Evolutionary conservation across 768 basidiomycete genomes (phyloP).

Genomic region (Pulveroboletus sp.): DNA sequence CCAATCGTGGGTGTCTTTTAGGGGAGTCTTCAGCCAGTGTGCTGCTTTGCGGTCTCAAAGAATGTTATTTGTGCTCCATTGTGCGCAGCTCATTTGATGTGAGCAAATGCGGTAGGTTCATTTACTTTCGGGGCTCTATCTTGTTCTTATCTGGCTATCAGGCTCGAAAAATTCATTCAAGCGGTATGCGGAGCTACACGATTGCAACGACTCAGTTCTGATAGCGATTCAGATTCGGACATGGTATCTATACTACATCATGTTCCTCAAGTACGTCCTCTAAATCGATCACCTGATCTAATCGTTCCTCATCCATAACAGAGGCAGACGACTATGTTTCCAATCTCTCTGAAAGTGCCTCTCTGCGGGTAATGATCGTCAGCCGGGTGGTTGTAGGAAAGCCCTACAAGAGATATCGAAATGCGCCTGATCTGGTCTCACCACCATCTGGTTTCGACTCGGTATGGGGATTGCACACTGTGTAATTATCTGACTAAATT

Average conservation of each 20-base stretch:
- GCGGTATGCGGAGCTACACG: conserved; percentile 29
- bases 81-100: conserved; percentile 59
- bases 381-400: conserved; percentile 65
- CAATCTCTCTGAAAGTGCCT: conserved; percentile 40
- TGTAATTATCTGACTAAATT: neutral
- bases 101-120: conserved; percentile 47
- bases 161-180: conserved; percentile 56
- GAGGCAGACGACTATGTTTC: conserved; percentile 64
- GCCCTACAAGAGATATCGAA: conserved; percentile 46
- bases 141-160: conserved; percentile 22
- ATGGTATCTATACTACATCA: conserved; percentile 61
- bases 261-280: conserved; percentile 58
- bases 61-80: conserved; percentile 55
- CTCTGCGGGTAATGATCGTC: conserved; percentile 49
- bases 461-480: conserved; percentile 32
- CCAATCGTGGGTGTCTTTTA: conserved; percentile 51
- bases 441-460: conserved; percentile 61
- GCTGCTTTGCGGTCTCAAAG: conserved; percentile 45
- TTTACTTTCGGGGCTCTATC: conserved; percentile 1
- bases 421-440: conserved; percentile 43
- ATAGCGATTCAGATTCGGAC: conserved; percentile 50
- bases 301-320: conserved; percentile 24
- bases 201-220: neutral
- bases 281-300: neutral
- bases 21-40: conserved; percentile 49